These are phyloP conservation scores for Ustilago esculenta DNA, from an alignment of 1,284 basidiomycete genomes.

Conservation along the genomic window DNA sequence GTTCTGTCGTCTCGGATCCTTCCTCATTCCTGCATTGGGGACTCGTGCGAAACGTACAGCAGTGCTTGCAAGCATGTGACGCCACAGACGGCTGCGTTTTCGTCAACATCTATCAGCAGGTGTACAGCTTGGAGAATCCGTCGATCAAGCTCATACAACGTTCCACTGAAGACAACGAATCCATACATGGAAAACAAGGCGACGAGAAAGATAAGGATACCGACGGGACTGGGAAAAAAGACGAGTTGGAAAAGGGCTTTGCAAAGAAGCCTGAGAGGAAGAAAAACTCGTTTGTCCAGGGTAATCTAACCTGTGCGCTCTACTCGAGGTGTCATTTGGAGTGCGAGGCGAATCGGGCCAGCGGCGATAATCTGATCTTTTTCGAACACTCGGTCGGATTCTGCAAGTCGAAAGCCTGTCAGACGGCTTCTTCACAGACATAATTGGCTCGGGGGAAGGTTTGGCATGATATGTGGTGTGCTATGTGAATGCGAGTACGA, in stretches of 20 bases:
- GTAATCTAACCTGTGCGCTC: constrained; percentile 22
- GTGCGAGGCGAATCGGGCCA: constrained; percentile 15
- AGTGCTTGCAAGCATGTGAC: constrained; percentile 28
- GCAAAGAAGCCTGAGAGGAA: constrained; percentile 14
- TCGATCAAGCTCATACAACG: constrained; percentile 8
- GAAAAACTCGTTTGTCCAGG: constrained; percentile 30
- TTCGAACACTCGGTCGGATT: constrained; percentile 14
- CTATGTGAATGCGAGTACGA: no score
- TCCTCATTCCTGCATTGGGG: constrained; percentile 31
- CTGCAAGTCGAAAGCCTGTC: constrained; percentile 20
- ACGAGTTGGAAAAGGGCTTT: constrained; percentile 2
- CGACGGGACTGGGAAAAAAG: no score
- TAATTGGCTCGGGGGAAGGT: no score
- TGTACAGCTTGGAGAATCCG: constrained; percentile 16
- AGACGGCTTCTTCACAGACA: no score
- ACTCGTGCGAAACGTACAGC: neutral
- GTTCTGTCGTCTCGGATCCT: constrained; percentile 29
- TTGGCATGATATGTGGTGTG: no score
- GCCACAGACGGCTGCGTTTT: constrained; percentile 25
- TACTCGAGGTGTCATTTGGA: constrained; percentile 15
- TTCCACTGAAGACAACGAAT: no score
- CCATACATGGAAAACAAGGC: no score
- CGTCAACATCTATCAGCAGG: constrained; percentile 31
- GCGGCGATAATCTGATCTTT: constrained; percentile 8
- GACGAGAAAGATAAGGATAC: no score